phyloP scores from a whole-genome alignment of 805 yeast genomes.

The Monosporozyma aquatica region DNA sequence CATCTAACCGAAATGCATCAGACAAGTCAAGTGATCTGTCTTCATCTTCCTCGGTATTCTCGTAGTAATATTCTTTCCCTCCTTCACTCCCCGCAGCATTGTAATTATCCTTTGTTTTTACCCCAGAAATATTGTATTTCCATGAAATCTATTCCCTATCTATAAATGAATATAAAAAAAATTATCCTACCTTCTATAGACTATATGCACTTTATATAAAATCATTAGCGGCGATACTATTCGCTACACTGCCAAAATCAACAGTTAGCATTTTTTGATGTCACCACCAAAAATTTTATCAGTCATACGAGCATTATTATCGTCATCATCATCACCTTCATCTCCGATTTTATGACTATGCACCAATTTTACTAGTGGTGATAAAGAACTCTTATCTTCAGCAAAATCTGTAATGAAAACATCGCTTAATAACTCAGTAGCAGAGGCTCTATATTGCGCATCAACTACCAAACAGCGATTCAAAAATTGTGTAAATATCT shows the following conservation, averaged over 20 bases:
- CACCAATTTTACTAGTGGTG: slow-evolving; percentile 48
- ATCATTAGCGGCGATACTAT: too few relatives aligned
- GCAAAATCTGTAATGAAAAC: slow-evolving; percentile 50
- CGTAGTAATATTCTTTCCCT: too few relatives aligned
- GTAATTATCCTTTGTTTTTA: not conserved
- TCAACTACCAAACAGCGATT: slow-evolving; percentile 74
- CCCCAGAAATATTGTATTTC: not conserved
- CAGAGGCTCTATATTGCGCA: slow-evolving; percentile 70
- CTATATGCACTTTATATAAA: not conserved
- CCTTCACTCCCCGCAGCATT: too few relatives aligned
- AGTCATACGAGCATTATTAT: too few relatives aligned
- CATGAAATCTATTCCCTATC: too few relatives aligned
- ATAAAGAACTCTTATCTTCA: slow-evolving; percentile 51
- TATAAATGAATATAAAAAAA: slow-evolving; percentile 3
- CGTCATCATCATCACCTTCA: not conserved
- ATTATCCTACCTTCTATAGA: not conserved
- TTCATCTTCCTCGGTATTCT: too few relatives aligned
- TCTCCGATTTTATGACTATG: slow-evolving; percentile 6
- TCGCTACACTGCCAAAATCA: too few relatives aligned
- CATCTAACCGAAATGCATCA: too few relatives aligned
- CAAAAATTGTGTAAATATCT: slow-evolving; percentile 60
- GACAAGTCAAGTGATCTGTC: too few relatives aligned
- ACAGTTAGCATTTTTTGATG: too few relatives aligned
- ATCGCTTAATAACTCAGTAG: slow-evolving; percentile 60
- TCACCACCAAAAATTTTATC: too few relatives aligned